Percentiles rank a stretch among this genome's conserved stretches.
phyloP scores from a whole-genome alignment of 2,329 filamentous ascomycete genomes.

The Plenodomus biglobosus region DNA sequence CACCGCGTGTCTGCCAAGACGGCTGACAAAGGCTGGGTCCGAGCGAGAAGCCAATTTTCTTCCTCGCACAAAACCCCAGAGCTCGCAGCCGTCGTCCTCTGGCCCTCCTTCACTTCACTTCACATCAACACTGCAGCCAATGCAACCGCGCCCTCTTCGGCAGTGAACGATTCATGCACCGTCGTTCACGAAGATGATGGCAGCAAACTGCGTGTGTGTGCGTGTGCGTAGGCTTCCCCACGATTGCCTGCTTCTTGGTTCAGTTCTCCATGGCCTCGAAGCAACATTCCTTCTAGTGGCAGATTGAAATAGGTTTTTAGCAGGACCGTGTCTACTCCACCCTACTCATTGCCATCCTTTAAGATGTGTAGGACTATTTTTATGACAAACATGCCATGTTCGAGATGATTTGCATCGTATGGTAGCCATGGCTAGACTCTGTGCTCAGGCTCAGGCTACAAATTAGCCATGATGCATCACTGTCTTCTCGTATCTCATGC shows the following conservation, averaged over 20 bases:
- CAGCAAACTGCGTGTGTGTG: constrained; percentile 5
- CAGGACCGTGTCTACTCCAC: constrained; percentile 58
- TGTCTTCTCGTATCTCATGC: background rate
- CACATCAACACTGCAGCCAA: constrained; percentile 7
- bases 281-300: constrained; percentile 56
- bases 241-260: constrained; percentile 55
- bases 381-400: constrained; percentile 48
- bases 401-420: background rate
- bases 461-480: too few species aligned
- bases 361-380: constrained; percentile 52
- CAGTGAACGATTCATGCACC: constrained; percentile 17
- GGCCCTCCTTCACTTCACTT: background rate
- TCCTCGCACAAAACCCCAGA: constrained; percentile 3
- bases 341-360: constrained; percentile 47
- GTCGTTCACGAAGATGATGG: constrained; percentile 10
- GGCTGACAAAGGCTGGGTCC: constrained; percentile 15
- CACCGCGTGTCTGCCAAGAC: constrained; percentile 14
- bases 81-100: constrained; percentile 3
- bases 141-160: constrained; percentile 1
- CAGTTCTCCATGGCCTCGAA: constrained; percentile 49
- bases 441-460: too few species aligned
- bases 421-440: background rate
- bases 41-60: constrained; percentile 16
- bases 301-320: constrained; percentile 55
- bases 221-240: constrained; percentile 37